These are phyloP conservation scores for Isochrysis galbana DNA, from an alignment of 78 protist genomes.

Conservation along the genomic window DNA sequence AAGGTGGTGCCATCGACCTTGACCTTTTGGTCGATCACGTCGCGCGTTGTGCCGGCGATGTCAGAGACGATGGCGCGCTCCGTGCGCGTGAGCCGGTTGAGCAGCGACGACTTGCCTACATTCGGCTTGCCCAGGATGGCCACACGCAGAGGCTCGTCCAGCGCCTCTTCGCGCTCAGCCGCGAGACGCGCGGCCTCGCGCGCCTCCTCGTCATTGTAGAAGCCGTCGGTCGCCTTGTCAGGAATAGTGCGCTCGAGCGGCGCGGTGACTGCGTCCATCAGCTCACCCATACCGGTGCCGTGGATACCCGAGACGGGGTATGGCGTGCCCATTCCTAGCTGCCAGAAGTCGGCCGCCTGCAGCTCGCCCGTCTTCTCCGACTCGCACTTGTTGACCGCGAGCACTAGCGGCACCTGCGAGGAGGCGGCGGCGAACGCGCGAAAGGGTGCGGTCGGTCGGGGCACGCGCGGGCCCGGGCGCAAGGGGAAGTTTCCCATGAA, in stretches of 20 bases:
- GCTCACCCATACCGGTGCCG: conserved; percentile 23
- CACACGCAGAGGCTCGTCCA: background rate
- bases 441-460: background rate
- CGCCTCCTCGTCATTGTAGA: background rate
- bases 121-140: conserved; percentile 70
- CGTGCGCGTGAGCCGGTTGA: conserved; percentile 50
- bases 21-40: conserved; percentile 61
- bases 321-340: background rate
- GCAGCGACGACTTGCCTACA: conserved; percentile 73
- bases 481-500: no score
- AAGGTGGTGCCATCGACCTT: conserved; percentile 33
- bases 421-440: background rate
- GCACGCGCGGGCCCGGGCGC: no score
- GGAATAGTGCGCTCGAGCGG: background rate
- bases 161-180: background rate
- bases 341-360: conserved; percentile 17
- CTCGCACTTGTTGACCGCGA: conserved; percentile 38
- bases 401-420: background rate
- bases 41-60: conserved; percentile 72
- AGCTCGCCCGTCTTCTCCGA: background rate
- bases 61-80: conserved; percentile 20
- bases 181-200: background rate
- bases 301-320: background rate
- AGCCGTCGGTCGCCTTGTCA: background rate
- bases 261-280: background rate